Evolutionary conservation across 202 grass and related monocot species (phyloP).

Genomic region (Brachypodium distachyon): DNA sequence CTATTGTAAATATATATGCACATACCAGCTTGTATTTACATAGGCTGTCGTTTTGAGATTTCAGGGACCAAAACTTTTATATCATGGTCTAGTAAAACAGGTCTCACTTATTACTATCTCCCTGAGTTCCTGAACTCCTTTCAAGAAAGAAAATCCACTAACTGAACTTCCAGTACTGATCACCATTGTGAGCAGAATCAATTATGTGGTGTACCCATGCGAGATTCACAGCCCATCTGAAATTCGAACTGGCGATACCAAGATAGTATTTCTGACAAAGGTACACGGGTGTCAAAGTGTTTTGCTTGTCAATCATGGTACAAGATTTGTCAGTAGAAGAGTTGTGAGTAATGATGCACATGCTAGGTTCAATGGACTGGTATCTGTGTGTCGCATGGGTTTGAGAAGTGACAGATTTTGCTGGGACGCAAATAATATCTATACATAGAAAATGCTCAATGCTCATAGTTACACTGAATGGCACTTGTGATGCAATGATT

Average conservation of each 20-base stretch:
- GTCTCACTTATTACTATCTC: not conserved
- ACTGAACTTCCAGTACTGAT: not conserved
- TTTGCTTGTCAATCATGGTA: not conserved
- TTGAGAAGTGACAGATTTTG: not conserved
- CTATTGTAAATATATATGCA: not conserved
- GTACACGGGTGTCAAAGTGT: not conserved
- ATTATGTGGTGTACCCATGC: not conserved
- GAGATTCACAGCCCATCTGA: not conserved
- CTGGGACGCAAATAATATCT: not conserved
- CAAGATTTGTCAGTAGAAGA: not conserved
- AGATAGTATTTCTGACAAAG: too few species aligned
- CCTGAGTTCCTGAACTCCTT: not conserved
- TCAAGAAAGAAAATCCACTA: not conserved
- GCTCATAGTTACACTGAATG: not conserved
- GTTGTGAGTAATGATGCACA: not conserved
- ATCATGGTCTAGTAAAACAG: not conserved
- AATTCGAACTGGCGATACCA: too few species aligned
- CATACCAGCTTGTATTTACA: not conserved
- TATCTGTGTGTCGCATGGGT: not conserved
- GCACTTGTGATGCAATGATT: not conserved
- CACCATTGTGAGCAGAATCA: not conserved
- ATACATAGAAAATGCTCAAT: not conserved
- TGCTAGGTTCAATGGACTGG: slow-evolving; percentile 20
- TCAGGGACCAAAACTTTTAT: not conserved
- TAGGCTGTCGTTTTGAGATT: not conserved